Evolutionary conservation across 164 flowering plant species (phyloP), one percentile per base, ranked within the genome.

Genomic region (Warburgia ugandensis): DNA sequence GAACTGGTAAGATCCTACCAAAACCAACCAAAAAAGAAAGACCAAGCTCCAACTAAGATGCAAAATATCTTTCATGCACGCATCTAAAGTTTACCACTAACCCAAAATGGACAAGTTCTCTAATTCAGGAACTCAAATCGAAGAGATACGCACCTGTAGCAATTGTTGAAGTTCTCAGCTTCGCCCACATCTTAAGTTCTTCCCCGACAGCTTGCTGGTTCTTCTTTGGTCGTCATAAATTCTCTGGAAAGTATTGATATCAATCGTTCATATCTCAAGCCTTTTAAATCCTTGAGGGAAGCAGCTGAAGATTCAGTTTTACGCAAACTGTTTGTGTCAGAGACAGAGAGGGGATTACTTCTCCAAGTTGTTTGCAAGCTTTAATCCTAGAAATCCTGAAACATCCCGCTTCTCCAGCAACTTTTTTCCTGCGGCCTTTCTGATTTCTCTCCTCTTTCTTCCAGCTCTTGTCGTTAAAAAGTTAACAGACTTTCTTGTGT

Each of bases 101-200:
- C n/a, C n/a, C n/a, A n/a, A n/a, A n/a, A n/a, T n/a, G n/a, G n/a
- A n/a, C n/a, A n/a, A n/a, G n/a, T n/a, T n/a, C n/a, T n/a, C 8
- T 23, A 27, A 30, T 29, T n/a, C 16, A 19, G 1, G 8, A 47
- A 32, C 21, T 10, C 0, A 39, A 23, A 36, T 29, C 2, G 2
- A 27, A 6, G n/a, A n/a, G 7, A 26, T 1, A 54, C 66, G 50
- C 13, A 76, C 80, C 75, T 73, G 50, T 71, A 19, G 36, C 47
- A 50, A 40, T 56, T 50, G 42, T 70, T 8, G 62, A 58, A 42
- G 50, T 33, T 63, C 56, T 70, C 50, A 66, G 50, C 28, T 50
- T 64, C 26, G 70, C 55, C 76, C 69, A 68, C 72, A 66, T 75
- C 56, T 32, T 52, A 46, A 25, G 46, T 13, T 27, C 6, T 19